phyloP scores from a whole-genome alignment of 352 stramenopile species.

The Phytopythium kandeliae region DNA sequence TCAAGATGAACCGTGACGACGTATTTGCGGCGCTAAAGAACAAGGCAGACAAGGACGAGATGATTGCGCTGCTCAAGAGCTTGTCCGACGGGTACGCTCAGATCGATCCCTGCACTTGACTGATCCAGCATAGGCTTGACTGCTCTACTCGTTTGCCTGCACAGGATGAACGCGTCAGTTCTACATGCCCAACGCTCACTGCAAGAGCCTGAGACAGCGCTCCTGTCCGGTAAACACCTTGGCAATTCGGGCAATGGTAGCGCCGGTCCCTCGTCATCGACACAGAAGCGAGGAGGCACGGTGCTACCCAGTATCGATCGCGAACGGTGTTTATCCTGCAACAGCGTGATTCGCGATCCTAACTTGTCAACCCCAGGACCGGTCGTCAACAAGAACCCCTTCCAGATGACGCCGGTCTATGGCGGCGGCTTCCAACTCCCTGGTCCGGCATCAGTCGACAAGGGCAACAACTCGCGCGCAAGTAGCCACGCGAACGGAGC shows the following conservation, averaged over 20 bases:
- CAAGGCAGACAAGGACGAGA: conserved; percentile 85
- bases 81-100: conserved; percentile 59
- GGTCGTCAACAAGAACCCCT: conserved; percentile 57
- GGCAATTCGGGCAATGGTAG: conserved; percentile 3
- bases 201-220: conserved; percentile 60
- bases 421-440: conserved; percentile 67
- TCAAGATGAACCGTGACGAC: conserved; percentile 88
- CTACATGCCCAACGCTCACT: conserved; percentile 55
- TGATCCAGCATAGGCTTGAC: too few species aligned
- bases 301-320: conserved; percentile 72
- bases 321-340: conserved; percentile 75
- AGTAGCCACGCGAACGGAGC: not conserved
- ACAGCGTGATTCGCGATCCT: conserved; percentile 53
- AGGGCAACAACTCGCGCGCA: conserved; percentile 10
- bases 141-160: not conserved
- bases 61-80: conserved; percentile 67
- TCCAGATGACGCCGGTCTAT: conserved; percentile 58
- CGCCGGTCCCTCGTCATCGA: not conserved
- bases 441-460: conserved; percentile 28
- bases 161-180: conserved; percentile 78
- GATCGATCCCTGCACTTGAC: too few species aligned
- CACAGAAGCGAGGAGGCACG: conserved; percentile 35
- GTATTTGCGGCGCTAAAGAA: conserved; percentile 79
- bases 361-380: conserved; percentile 10
- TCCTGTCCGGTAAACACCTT: conserved; percentile 68